Base-by-base conservation (phyloP, 2,329 filamentous ascomycete species). In the Ascocoryne sarcoides region DNA sequence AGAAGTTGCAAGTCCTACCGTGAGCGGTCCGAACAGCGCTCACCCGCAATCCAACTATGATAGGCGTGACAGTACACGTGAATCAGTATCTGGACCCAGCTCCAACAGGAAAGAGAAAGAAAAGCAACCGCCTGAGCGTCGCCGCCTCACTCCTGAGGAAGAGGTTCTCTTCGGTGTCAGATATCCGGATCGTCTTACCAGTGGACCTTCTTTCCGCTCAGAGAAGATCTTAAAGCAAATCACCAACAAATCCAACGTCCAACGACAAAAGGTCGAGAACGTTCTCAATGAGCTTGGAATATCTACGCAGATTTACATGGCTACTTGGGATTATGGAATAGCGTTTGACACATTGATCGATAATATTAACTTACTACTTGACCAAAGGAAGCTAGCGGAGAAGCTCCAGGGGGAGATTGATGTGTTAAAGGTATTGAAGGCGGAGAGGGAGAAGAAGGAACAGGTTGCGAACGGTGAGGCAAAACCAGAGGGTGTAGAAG, bases 141-240 rank as follows among this genome's bases (percentile, higher is more conserved):
- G 80, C 56, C 79, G 81, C 61, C 78, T 95, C 49, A 78, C 77
- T 4, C 71, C 82, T 34, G 76, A 84, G 50, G 83, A 93, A 63
- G 82, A 89, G 64, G 63, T 75, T 48, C 73, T 82, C 23, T 96
- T 90, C 57, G 92, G 90, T 47, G 83, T 98, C 8, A 76, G 82
- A 5, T 79, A 85, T 49, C 83, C 90, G 58, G 90, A 96, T 41
- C 84, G 90, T 19, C 72, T 95, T 29, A 79, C 82, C 15, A 52
- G 45, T 2, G 90, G 92, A 5, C 85, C 95, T 26, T 82, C 85
- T 10, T 96, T 96, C 71, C 84, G 90, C 10, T 87, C 87, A 19
- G 84, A 90, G 53, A 82, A 78, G 60, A 76, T 90, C 43, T 80
- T 82, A 51, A 88, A 88, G 61, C 75, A 86, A 17, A 82, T 87